These are phyloP conservation scores for Beverwykella pulmonaria DNA, from an alignment of 495 filamentous ascomycete species.

Conservation along the genomic window DNA sequence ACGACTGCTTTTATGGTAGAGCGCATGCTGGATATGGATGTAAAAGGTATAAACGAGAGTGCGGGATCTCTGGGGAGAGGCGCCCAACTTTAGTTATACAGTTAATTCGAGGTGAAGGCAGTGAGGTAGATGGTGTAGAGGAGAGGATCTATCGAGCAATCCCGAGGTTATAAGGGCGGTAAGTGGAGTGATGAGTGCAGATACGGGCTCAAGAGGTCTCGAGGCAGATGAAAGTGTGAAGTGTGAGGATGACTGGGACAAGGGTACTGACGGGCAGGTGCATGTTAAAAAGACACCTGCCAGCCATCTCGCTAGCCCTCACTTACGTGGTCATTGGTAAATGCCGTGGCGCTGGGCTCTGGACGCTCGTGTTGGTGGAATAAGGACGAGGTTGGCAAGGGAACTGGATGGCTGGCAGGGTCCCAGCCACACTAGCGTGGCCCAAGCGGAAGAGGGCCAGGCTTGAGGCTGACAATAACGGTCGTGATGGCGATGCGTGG, in stretches of 20 bases:
- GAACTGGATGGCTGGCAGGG: constrained; percentile 24
- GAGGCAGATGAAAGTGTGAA: not conserved
- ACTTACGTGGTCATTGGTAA: constrained; percentile 17
- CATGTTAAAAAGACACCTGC: constrained; percentile 29
- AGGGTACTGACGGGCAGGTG: constrained; percentile 12
- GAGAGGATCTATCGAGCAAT: constrained; percentile 1
- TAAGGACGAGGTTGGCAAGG: constrained; percentile 35
- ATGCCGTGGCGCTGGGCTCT: constrained; percentile 26
- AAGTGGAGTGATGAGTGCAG: not conserved
- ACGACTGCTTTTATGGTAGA: constrained; percentile 23
- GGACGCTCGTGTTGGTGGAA: constrained; percentile 29
- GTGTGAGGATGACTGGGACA: constrained; percentile 2
- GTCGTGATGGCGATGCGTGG: not conserved
- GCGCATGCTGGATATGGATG: constrained; percentile 32
- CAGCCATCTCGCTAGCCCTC: constrained; percentile 33
- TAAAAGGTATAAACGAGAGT: constrained; percentile 1
- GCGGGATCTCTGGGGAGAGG: constrained; percentile 2
- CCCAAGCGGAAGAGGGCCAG: not conserved
- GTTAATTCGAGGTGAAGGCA: not conserved
- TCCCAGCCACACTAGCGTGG: constrained; percentile 10
- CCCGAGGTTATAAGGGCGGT: not conserved
- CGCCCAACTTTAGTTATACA: not conserved
- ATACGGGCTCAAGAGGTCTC: not conserved
- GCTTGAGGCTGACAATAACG: not conserved
- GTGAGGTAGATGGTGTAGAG: constrained; percentile 1